Evolutionary conservation across 2,329 filamentous ascomycete species (phyloP).

Genomic region (Phoma herbarum): DNA sequence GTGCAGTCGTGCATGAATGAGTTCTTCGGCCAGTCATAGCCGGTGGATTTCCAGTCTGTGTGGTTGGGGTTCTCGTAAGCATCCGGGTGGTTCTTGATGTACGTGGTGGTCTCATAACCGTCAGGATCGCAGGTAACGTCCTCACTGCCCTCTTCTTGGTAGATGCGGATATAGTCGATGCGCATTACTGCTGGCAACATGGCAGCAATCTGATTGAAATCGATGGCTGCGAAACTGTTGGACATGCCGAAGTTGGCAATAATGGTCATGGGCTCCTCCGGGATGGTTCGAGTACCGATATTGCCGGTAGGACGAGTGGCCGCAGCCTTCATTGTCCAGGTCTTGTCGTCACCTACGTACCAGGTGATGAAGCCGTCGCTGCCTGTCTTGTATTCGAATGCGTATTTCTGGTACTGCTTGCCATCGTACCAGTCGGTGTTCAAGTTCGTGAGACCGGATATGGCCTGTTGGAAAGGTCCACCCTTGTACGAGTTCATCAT

Average conservation of each 20-base stretch:
- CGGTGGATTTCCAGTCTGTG: conserved; percentile 65
- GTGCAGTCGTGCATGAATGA: conserved; percentile 66
- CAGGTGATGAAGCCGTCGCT: conserved; percentile 69
- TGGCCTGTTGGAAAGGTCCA: conserved; percentile 64
- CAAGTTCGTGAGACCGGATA: conserved; percentile 62
- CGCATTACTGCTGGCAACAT: conserved; percentile 71
- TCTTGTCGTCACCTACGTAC: conserved; percentile 71
- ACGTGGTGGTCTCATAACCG: conserved; percentile 72
- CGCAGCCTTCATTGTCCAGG: conserved; percentile 69
- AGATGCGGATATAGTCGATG: conserved; percentile 75
- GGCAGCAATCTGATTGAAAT: conserved; percentile 63
- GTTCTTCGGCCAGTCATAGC: conserved; percentile 69
- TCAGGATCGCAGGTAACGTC: conserved; percentile 73
- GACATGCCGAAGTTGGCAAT: conserved; percentile 77
- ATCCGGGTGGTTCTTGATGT: conserved; percentile 69
- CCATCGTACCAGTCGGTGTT: conserved; percentile 68
- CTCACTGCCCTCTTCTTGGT: conserved; percentile 68
- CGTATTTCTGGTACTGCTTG: conserved; percentile 63
- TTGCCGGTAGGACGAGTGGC: conserved; percentile 74
- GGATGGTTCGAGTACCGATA: conserved; percentile 70
- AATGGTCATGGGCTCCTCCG: conserved; percentile 72
- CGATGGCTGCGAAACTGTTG: conserved; percentile 69
- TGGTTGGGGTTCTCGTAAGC: conserved; percentile 71
- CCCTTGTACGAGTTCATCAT: conserved; percentile 64
- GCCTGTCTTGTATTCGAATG: conserved; percentile 66